These are phyloP conservation scores for Acer saccharum DNA, from an alignment of 345 rosid species.

Conservation along the genomic window DNA sequence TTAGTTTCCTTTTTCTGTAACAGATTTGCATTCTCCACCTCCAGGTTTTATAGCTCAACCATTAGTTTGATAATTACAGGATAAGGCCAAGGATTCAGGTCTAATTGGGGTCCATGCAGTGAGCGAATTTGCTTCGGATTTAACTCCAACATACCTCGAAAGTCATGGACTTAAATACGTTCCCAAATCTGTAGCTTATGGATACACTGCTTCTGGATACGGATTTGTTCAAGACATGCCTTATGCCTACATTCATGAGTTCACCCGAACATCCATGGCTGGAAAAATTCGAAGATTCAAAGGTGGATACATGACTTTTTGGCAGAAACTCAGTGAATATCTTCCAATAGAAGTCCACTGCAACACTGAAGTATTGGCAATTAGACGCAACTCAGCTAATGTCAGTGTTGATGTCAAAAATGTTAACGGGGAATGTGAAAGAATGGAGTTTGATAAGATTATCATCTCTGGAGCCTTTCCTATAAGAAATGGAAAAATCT, in stretches of 20 bases:
- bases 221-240: slow-evolving; percentile 76
- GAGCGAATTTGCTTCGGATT: slow-evolving; percentile 61
- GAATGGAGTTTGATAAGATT: slow-evolving; percentile 57
- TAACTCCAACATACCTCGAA: slow-evolving; percentile 49
- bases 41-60: not conserved
- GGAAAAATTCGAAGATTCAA: slow-evolving; percentile 65
- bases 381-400: slow-evolving; percentile 36
- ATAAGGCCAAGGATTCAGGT: slow-evolving; percentile 52
- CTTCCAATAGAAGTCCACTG: slow-evolving; percentile 48
- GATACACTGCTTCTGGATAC: slow-evolving; percentile 76
- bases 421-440: slow-evolving; percentile 34
- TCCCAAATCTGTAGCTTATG: slow-evolving; percentile 64
- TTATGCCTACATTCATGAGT: slow-evolving; percentile 67
- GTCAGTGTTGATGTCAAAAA: slow-evolving; percentile 42
- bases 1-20: slow-evolving; percentile 19
- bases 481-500: slow-evolving; percentile 46
- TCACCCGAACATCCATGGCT: slow-evolving; percentile 72
- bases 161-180: slow-evolving; percentile 45
- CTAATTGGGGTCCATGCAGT: slow-evolving; percentile 60
- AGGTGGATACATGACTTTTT: slow-evolving; percentile 60
- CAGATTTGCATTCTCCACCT: not conserved
- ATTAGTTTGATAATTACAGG: slow-evolving; percentile 34
- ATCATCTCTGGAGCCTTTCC: slow-evolving; percentile 62
- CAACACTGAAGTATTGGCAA: slow-evolving; percentile 50
- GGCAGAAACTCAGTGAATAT: slow-evolving; percentile 50